Evolutionary conservation across 2,329 filamentous ascomycete species (phyloP), one percentile per base, ranked within the genome.

Genomic region (Fusarium ramigenum): DNA sequence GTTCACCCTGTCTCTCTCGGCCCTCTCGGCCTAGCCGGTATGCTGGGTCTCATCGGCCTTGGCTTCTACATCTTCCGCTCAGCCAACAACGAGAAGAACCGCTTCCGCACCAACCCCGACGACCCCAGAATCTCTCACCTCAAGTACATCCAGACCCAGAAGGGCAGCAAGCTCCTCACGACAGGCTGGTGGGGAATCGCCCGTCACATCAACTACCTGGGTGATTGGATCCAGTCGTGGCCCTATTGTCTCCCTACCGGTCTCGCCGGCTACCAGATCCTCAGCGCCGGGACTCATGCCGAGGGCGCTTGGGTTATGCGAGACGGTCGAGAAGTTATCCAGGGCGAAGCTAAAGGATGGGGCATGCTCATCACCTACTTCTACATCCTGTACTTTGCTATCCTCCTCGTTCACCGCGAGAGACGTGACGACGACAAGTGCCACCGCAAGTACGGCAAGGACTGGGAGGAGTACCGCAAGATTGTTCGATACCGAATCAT

Each of bases 61-160:
- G 95, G 94, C n/a, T 97, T 96, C 83, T 92, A 89, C 81, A 95
- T 97, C 81, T 98, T 98, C 91, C 95, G 96, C 66, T 87, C 92
- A n/a, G 91, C 94, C 80, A 98, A 98, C 87, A 94, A 90, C 82
- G 92, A 98, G 85, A 98, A 98, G 90, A 97, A 98, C 84, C 88
- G 89, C 30, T 98, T 98, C 90, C 91, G 96, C 66, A 97, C 90
- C 40, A 90, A 98, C 81, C 95, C 95, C 34, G 86, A 92, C 37
- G 93, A 97, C 79, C 93, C 95, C 1, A 87, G 87, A 37, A 90
- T 98, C 63, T 88, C 90, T 46, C 92, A 97, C 79, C 90, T 98
- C 75, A 90, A 93, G 80, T 97, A 93, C 82, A 95, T 98, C 69
- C 87, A 96, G 84, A 98, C 96, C 15, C 91, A 91, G 79, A 87